Percentiles rank a stretch among this genome's conserved stretches.
These are phyloP conservation scores for Lagenidium sp. DNA, from an alignment of 352 stramenopile species.

Conservation along the genomic window DNA sequence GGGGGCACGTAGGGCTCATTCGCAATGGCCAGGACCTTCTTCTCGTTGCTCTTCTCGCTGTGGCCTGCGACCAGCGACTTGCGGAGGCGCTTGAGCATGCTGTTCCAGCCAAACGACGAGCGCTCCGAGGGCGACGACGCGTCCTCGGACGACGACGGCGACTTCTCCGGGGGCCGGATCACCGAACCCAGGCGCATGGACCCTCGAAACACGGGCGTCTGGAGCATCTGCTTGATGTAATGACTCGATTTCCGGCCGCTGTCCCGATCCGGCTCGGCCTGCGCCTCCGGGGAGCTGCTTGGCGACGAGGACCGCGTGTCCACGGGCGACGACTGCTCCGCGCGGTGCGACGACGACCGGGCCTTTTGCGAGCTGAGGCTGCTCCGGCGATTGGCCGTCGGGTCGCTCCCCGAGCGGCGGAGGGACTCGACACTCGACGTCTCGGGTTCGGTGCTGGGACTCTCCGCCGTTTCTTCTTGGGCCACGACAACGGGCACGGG, in stretches of 20 bases:
- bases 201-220: slow-evolving; percentile 76
- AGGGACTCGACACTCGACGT: too few species aligned
- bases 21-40: slow-evolving; percentile 60
- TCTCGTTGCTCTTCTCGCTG: slow-evolving; percentile 46
- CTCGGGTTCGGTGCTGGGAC: too few species aligned
- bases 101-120: slow-evolving; percentile 73
- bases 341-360: slow-evolving; percentile 6
- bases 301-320: too few species aligned
- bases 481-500: too few species aligned
- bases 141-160: slow-evolving; percentile 21
- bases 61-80: slow-evolving; percentile 65
- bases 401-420: neutral
- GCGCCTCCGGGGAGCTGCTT: slow-evolving; percentile 1
- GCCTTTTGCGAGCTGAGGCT: slow-evolving; percentile 10
- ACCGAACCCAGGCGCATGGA: slow-evolving; percentile 69
- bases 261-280: slow-evolving; percentile 10
- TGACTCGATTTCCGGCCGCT: slow-evolving; percentile 48
- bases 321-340: too few species aligned
- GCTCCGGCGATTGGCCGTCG: neutral
- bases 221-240: slow-evolving; percentile 83
- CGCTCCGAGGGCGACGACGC: slow-evolving; percentile 11
- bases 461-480: too few species aligned
- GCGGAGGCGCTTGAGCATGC: slow-evolving; percentile 65
- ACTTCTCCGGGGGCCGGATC: slow-evolving; percentile 53
- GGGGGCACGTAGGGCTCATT: slow-evolving; percentile 59